phyloP scores from a whole-genome alignment of 1,284 basidiomycete species.

The Puccinia coronata region DNA sequence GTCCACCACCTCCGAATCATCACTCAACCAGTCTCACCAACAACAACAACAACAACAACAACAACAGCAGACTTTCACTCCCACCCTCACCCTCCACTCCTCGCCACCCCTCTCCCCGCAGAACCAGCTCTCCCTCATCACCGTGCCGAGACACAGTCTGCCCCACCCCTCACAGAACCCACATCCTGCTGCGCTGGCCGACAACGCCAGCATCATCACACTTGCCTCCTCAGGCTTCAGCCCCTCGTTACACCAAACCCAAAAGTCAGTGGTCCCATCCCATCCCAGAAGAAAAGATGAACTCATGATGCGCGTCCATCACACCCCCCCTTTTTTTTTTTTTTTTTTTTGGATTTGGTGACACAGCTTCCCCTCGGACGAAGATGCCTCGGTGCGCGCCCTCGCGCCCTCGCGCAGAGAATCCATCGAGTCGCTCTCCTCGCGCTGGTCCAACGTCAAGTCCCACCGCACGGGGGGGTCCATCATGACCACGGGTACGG shows the following conservation, averaged over 20 bases:
- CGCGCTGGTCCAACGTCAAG: constrained; percentile 42
- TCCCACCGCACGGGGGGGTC: constrained; percentile 5
- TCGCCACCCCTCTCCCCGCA: constrained; percentile 12
- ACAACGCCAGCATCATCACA: constrained; percentile 49
- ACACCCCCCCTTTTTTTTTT: not conserved
- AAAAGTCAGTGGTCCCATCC: constrained; percentile 35
- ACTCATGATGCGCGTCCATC: not conserved
- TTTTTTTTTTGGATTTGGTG: too few species aligned
- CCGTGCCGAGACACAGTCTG: constrained; percentile 37
- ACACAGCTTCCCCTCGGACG: constrained; percentile 43
- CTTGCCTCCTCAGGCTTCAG: constrained; percentile 41
- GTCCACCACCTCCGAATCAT: not conserved
- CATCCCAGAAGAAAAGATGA: not conserved
- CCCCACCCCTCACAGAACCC: constrained; percentile 50
- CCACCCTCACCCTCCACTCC: constrained; percentile 17
- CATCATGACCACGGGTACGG: constrained; percentile 15
- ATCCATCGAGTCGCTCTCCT: constrained; percentile 46
- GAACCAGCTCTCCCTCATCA: constrained; percentile 24
- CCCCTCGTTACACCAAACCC: constrained; percentile 37
- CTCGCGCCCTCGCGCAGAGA: constrained; percentile 45
- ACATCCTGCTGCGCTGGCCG: constrained; percentile 44
- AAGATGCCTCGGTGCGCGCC: constrained; percentile 45
- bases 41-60: too few species aligned
- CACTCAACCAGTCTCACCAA: constrained; percentile 10
- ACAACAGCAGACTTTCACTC: too few species aligned